Conservation (phyloP, 116 monocot species). For the Iris pallida region DNA sequence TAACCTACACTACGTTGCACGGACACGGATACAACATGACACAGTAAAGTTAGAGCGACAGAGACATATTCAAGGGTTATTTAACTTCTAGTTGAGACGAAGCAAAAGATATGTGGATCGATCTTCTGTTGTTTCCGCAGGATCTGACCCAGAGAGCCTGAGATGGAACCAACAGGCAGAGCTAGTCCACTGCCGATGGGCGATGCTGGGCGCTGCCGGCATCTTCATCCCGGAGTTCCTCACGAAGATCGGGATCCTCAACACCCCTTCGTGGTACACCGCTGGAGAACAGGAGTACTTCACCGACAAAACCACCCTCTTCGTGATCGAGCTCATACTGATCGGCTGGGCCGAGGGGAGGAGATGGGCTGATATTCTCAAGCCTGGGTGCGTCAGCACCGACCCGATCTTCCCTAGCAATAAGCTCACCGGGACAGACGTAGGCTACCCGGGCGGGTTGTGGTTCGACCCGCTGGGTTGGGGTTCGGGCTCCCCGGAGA, state of each 20-base stretch:
- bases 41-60: too few species aligned
- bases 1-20: too few species aligned
- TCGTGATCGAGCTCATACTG: conserved; percentile 73
- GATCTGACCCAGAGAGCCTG: conserved; percentile 89
- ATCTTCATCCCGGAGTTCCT: conserved; percentile 97
- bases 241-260: conserved; percentile 86
- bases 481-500: conserved; percentile 80
- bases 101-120: too few species aligned
- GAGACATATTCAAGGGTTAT: too few species aligned
- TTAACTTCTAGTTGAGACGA: too few species aligned
- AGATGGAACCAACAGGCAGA: conserved; percentile 89
- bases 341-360: conserved; percentile 98
- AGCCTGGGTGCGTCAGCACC: conserved; percentile 88
- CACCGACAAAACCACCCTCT: conserved; percentile 96
- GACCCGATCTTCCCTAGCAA: conserved; percentile 97
- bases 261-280: conserved; percentile 96
- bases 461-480: conserved; percentile 99
- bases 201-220: conserved; percentile 94
- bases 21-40: too few species aligned
- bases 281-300: conserved; percentile 88
- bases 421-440: conserved; percentile 92
- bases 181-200: conserved; percentile 97
- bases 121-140: too few species aligned
- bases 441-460: conserved; percentile 92
- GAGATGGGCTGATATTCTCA: conserved; percentile 94